A percentile compares a stretch with the other conserved stretches of the same genome.
Conservation (phyloP, 768 basidiomycete genomes). For the Cubamyces sp. region DNA sequence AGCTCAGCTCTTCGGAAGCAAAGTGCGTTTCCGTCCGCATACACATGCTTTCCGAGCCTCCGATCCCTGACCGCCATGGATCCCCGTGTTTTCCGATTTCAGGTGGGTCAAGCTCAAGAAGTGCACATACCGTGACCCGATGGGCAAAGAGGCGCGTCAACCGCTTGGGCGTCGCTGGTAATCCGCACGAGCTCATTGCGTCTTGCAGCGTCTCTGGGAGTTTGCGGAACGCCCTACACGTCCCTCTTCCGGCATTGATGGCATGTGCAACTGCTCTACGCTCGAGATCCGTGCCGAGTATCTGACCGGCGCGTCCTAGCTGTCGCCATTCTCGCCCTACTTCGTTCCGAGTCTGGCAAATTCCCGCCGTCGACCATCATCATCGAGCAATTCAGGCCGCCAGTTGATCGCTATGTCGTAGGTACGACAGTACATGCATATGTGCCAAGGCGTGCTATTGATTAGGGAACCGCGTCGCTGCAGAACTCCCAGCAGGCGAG, state of each 20-base stretch:
- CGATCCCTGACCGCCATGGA: not conserved
- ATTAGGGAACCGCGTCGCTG: too few relatives aligned
- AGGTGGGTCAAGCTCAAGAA: constrained; percentile 89
- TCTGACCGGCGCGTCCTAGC: constrained; percentile 45
- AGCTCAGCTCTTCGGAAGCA: constrained; percentile 58
- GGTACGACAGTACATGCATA: constrained; percentile 44
- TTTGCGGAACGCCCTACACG: constrained; percentile 83
- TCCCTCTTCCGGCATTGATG: constrained; percentile 78
- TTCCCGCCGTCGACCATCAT: constrained; percentile 81
- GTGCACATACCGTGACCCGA: constrained; percentile 78
- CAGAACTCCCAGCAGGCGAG: constrained; percentile 63
- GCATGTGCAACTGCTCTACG: constrained; percentile 41
- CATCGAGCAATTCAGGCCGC: constrained; percentile 92
- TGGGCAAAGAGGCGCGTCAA: constrained; percentile 66
- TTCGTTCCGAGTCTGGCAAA: constrained; percentile 71
- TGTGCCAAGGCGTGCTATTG: not conserved
- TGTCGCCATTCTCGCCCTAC: constrained; percentile 82
- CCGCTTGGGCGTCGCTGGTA: not conserved
- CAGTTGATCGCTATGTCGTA: constrained; percentile 74
- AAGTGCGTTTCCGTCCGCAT: constrained; percentile 47
- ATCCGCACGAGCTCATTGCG: constrained; percentile 3
- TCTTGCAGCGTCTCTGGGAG: constrained; percentile 80
- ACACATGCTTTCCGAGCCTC: constrained; percentile 1
- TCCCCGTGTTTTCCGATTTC: constrained; percentile 2
- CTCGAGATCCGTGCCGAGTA: not conserved